phyloP scores from a whole-genome alignment of 805 yeast species.

The Dipodascus geniculatus region DNA sequence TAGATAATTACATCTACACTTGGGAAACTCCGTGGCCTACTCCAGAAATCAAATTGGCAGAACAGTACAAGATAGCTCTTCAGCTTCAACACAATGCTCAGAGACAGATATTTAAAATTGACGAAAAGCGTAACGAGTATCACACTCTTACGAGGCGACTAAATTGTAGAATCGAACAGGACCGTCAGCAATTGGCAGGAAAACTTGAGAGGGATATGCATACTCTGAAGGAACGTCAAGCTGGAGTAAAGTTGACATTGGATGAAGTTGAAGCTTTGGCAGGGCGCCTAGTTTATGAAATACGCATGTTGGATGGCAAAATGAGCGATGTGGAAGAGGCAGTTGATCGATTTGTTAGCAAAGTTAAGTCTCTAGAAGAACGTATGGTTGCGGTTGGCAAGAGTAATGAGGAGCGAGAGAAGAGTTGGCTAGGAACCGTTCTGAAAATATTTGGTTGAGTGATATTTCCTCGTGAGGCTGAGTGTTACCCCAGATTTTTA shows the following conservation, averaged over 20 bases:
- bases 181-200: not conserved
- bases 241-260: constrained; percentile 6
- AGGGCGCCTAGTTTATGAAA: constrained; percentile 45
- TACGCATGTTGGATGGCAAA: constrained; percentile 44
- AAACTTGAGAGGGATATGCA: not conserved
- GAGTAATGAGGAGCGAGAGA: not conserved
- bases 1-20: constrained; percentile 5
- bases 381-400: constrained; percentile 11
- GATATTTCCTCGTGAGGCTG: too few relatives aligned
- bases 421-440: not conserved
- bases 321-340: constrained; percentile 59
- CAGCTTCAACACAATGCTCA: constrained; percentile 7
- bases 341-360: constrained; percentile 32
- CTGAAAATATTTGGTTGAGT: not conserved
- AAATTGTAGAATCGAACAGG: not conserved
- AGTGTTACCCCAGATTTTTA: too few relatives aligned
- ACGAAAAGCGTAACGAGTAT: not conserved
- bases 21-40: constrained; percentile 2
- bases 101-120: not conserved
- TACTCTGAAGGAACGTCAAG: constrained; percentile 1
- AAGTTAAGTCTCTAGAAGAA: constrained; percentile 27
- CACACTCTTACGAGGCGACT: not conserved
- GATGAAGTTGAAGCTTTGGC: constrained; percentile 17
- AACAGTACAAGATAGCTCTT: constrained; percentile 4
- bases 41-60: constrained; percentile 5